Evolutionary conservation across 2,329 filamentous ascomycete species (phyloP).

Genomic region (Calonectria hongkongensis): DNA sequence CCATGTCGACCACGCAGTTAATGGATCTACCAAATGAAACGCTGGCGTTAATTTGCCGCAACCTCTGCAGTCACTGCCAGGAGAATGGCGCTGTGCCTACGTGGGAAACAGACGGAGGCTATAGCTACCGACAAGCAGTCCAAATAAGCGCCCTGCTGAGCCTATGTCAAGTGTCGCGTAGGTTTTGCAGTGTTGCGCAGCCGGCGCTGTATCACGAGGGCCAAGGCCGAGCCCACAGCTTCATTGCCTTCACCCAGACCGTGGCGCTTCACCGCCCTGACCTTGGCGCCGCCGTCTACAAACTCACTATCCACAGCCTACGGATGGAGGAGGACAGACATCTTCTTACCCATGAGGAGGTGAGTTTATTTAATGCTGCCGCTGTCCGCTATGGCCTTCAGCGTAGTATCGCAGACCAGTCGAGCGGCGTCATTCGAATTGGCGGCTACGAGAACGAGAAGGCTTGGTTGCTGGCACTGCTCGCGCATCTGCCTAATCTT

Average conservation of each 20-base stretch:
- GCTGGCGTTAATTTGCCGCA: background rate
- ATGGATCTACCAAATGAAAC: background rate
- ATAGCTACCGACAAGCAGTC: background rate
- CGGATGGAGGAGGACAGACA: background rate
- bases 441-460: background rate
- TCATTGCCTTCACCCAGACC: background rate
- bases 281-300: background rate
- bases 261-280: background rate
- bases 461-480: background rate
- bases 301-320: background rate
- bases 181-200: background rate
- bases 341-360: background rate
- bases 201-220: background rate
- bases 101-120: background rate
- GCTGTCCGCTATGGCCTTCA: background rate
- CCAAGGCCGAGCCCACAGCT: background rate
- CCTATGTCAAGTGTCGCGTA: background rate
- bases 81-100: background rate
- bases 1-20: background rate
- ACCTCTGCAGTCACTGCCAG: background rate
- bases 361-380: background rate
- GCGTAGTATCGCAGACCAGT: background rate
- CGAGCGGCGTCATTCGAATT: background rate
- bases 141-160: background rate
- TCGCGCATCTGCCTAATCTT: background rate